Base-by-base conservation (phyloP, 225 moss, liverwort and hornwort species). In the Physcomitrellopsis africana region DNA sequence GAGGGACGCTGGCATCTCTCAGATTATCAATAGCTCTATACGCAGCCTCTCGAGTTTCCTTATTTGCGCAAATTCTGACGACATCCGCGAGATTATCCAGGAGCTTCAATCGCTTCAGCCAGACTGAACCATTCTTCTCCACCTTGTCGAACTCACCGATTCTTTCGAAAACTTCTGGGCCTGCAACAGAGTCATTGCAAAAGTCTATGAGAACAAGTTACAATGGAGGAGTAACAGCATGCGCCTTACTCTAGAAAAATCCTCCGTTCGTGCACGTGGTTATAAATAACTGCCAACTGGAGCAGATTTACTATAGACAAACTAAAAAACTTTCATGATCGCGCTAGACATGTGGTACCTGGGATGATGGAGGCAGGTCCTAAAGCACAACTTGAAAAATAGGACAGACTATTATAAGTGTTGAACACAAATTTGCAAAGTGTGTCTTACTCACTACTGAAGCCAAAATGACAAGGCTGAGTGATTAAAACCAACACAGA, bases 61-160 rank as follows among this genome's bases (percentile, higher is more conserved):
- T 88, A 51, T 81, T 90, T 11, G 82, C 83, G 72, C 90, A 90
- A 52, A 90, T 49, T 76, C 87, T 82, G 67, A 92, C 87, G 47
- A 90, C 92, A 15, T 92, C 90, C 41, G 82, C 87, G 75, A 92
- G 87, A 67, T 81, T 92, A 69, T 92, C 92, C 46, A 92, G 78
- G 57, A 92, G 92, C 79, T 84, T 90, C 80, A 92, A 77, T 60
- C 92, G 89, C 73, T 90, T 92, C 79, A 92, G 72, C 92, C 92
- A 92, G 29, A 90, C 89, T 13, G 90, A 85, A 44, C 86, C 83
- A 84, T 89, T 92, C 79, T 90, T 92, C 71, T 86, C 92, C 32
- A 87, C 87, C 82, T 92, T 92, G 45, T 92, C 92, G 64, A 85
- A 92, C 42, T 87, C 76, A 10, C 92, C 92, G 29, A 92, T 84